Percentiles rank a stretch among this genome's conserved stretches.
These are phyloP conservation scores for Tetrastigma voinierianum DNA, from an alignment of 164 flowering plant genomes.

Conservation along the genomic window DNA sequence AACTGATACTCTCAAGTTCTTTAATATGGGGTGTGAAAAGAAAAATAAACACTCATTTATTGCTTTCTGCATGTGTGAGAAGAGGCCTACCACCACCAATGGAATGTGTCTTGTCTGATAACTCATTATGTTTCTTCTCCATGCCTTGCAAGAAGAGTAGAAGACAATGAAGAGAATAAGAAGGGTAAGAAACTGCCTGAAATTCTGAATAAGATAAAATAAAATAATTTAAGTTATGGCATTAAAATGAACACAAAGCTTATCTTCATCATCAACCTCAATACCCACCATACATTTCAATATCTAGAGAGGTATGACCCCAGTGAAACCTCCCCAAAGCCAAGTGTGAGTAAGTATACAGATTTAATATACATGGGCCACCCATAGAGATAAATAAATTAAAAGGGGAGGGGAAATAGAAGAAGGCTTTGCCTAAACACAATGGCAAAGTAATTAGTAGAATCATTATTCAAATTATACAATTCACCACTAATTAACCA, in stretches of 20 bases:
- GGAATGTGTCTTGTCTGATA: too few relatives aligned
- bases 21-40: too few relatives aligned
- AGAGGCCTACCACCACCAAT: too few relatives aligned
- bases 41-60: too few relatives aligned
- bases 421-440: background rate
- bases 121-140: background rate
- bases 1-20: too few relatives aligned
- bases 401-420: background rate
- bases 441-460: slow-evolving; percentile 3
- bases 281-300: slow-evolving; percentile 11
- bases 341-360: background rate
- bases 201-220: background rate
- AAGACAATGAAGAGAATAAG: background rate
- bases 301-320: slow-evolving; percentile 10
- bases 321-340: slow-evolving; percentile 7
- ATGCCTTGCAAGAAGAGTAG: background rate
- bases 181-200: background rate
- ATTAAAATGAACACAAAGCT: slow-evolving; percentile 11
- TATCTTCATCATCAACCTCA: slow-evolving; percentile 12
- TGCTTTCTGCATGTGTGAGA: too few relatives aligned
- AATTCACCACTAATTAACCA: background rate
- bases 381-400: too few relatives aligned
- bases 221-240: background rate
- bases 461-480: slow-evolving; percentile 9
- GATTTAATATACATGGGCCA: background rate